phyloP scores from a whole-genome alignment of 108 stramenopile genomes.

The Nannochloropsis salina region DNA sequence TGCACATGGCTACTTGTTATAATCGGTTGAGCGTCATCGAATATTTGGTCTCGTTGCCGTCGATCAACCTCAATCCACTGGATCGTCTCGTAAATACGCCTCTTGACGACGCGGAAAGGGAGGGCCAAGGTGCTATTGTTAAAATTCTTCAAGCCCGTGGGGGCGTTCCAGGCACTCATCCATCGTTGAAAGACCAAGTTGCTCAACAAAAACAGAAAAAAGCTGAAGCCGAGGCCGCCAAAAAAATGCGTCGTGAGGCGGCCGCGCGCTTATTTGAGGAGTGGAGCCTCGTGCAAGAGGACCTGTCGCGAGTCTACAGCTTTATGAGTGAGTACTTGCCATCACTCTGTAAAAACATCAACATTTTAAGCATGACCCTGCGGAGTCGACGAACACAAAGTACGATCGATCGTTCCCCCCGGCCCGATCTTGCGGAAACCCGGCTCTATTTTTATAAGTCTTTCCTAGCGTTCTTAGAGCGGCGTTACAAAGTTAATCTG shows the following conservation, averaged over 20 bases:
- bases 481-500: background rate
- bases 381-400: conserved; percentile 19
- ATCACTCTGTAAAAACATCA: background rate
- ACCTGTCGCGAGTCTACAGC: background rate
- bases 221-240: background rate
- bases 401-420: background rate
- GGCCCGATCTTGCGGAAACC: background rate
- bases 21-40: background rate
- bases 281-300: background rate
- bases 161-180: background rate
- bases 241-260: background rate
- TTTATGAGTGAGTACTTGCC: conserved; percentile 20
- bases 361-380: conserved; percentile 20
- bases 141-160: background rate
- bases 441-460: background rate
- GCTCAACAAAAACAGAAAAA: background rate
- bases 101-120: background rate
- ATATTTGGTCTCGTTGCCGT: background rate
- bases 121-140: background rate
- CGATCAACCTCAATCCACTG: background rate
- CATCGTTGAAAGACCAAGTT: background rate
- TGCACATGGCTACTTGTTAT: conserved; percentile 1
- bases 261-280: background rate
- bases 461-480: background rate
- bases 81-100: background rate